Percentiles rank a stretch among this genome's conserved stretches.
These are phyloP conservation scores for Salvia splendens DNA, from an alignment of 257 asterid species.

Conservation along the genomic window DNA sequence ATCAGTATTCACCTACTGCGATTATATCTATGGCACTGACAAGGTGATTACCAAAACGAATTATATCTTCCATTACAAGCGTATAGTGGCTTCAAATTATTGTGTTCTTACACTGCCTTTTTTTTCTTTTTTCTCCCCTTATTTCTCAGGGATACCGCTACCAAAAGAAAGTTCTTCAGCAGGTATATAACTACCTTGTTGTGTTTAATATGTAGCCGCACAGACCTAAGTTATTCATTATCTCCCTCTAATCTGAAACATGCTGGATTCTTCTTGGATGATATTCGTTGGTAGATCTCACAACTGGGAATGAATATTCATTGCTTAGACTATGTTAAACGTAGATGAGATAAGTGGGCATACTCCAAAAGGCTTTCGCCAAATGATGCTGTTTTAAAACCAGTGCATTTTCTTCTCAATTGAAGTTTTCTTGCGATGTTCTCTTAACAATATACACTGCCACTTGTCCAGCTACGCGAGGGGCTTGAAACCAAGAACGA, in stretches of 20 bases:
- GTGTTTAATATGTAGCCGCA: not conserved
- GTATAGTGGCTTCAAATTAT: conserved; percentile 21
- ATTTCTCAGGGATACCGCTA: conserved; percentile 77
- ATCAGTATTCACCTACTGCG: conserved; percentile 96
- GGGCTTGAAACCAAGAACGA: conserved; percentile 44
- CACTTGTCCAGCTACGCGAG: conserved; percentile 51
- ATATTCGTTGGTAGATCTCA: not conserved
- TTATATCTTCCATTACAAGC: conserved; percentile 2
- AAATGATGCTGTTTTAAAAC: not conserved
- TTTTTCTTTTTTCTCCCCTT: not conserved
- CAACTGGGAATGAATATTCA: not conserved
- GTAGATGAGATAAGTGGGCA: not conserved
- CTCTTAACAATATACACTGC: conserved; percentile 10
- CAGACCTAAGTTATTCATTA: not conserved
- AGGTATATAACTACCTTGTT: conserved; percentile 45
- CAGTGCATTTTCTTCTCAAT: not conserved
- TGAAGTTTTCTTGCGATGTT: not conserved
- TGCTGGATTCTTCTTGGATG: not conserved
- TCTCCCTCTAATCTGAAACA: not conserved
- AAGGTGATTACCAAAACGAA: conserved; percentile 53
- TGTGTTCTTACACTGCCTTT: conserved; percentile 17
- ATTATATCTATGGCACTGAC: conserved; percentile 94
- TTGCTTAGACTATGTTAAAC: not conserved
- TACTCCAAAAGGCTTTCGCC: not conserved
- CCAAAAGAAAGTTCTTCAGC: conserved; percentile 82